phyloP scores from a whole-genome alignment of 371 early-diverging fungal genomes.

The Mortierella sp. region DNA sequence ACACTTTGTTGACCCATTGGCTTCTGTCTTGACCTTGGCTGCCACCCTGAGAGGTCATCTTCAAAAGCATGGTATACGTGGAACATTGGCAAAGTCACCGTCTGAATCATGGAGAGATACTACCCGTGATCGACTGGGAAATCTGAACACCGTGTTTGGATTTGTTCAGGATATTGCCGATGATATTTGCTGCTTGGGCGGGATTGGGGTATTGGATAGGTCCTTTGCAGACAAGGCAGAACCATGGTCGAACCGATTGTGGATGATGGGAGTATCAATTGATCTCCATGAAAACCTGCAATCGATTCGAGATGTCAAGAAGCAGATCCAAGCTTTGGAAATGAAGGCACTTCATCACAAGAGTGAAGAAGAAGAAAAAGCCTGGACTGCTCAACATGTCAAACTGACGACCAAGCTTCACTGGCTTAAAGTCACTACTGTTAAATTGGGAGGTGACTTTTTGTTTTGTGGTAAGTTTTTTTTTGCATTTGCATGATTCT shows the following conservation, averaged over 20 bases:
- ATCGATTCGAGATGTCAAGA: slow-evolving; percentile 38
- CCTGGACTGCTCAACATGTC: slow-evolving; percentile 18
- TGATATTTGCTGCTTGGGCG: slow-evolving; percentile 79
- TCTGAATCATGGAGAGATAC: slow-evolving; percentile 21
- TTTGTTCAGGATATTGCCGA: slow-evolving; percentile 80
- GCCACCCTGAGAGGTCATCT: slow-evolving; percentile 17
- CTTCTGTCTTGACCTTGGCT: slow-evolving; percentile 36
- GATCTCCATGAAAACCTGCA: slow-evolving; percentile 61
- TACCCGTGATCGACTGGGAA: slow-evolving; percentile 38
- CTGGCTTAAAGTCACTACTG: slow-evolving; percentile 63
- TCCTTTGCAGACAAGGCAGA: slow-evolving; percentile 63
- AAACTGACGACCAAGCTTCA: slow-evolving; percentile 59
- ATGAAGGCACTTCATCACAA: slow-evolving; percentile 10
- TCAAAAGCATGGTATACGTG: slow-evolving; percentile 21
- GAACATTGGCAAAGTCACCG: slow-evolving; percentile 16
- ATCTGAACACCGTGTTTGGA: slow-evolving; percentile 60
- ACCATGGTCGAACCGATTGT: slow-evolving; percentile 65
- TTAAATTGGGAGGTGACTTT: slow-evolving; percentile 71
- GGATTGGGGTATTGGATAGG: slow-evolving; percentile 70
- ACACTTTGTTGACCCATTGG: slow-evolving; percentile 71
- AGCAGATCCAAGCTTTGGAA: slow-evolving; percentile 32
- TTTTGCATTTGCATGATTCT: background rate
- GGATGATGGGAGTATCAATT: slow-evolving; percentile 69
- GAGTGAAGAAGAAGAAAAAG: slow-evolving; percentile 15
- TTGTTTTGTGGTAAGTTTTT: slow-evolving; percentile 73